Evolutionary conservation across 805 yeast species (phyloP), one percentile per base, ranked within the genome.

Genomic region (Candida krabiensis): DNA sequence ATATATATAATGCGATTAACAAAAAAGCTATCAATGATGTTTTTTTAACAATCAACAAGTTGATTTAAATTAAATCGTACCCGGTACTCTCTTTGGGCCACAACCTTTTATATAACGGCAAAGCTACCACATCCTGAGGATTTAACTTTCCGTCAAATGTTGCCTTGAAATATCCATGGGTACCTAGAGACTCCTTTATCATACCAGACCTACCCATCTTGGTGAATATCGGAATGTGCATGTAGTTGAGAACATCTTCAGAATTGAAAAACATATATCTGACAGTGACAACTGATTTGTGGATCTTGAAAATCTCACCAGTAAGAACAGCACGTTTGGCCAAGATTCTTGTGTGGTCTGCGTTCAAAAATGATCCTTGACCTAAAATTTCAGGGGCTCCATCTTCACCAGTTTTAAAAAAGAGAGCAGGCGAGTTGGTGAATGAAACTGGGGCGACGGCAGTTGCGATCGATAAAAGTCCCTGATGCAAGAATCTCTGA

Each of bases 81-180:
- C 68, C 65, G 19, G 53, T 46, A 5, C 74, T 67, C 23, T 53
- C 50, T 37, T 64, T 75, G 27, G 99, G 98, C 97, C 97, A 93
- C 45, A 84, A 84, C 56, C 99, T 80, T 67, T 87, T 91, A 69
- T 86, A 93, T 52, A 93, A 66, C 21, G 96, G 80, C 97, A 93
- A 88, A 16, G 88, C 97, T 33, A 93, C 80, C 11, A 86, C 81
- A 64, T 93, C 99, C 66, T 90, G 97, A 0, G 96, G 84, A 36
- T 85, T 80, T 54, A 95, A 69, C 55, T 83, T 86, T 42, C 90
- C 91, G 59, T 93, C 97, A 55, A 93, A 93, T 7, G 86, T 84
- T 17, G 97, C 96, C 68, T 93, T 93, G 77, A 84, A 90, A 70
- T 91, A 88, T 47, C 99, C 99, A 61, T 93, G 99, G 2, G 99